A percentile compares a stretch with the other conserved stretches of the same genome.
These are phyloP conservation scores for Schwanniomyces pseudopolymorphus DNA, from an alignment of 805 yeast species.

Conservation along the genomic window DNA sequence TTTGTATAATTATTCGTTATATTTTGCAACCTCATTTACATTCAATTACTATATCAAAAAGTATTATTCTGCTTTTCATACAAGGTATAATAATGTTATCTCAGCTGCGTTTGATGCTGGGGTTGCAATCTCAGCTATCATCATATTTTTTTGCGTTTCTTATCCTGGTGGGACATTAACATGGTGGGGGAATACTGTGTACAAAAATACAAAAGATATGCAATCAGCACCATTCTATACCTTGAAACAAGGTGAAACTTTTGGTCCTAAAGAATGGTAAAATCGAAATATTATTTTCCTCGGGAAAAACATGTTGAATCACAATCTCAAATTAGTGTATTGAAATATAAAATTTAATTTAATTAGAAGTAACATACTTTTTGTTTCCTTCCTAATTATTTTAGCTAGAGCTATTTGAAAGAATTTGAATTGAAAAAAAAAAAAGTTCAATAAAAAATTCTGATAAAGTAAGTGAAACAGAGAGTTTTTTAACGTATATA, in stretches of 20 bases:
- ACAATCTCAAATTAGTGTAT: too few species aligned
- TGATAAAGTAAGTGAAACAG: too few species aligned
- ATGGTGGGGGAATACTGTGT: constrained; percentile 8
- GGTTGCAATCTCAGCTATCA: constrained; percentile 51
- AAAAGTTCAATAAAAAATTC: too few species aligned
- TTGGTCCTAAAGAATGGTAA: constrained; percentile 3
- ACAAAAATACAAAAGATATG: neutral
- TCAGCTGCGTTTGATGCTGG: constrained; percentile 54
- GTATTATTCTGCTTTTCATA: constrained; percentile 53
- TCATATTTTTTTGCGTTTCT: constrained; percentile 45
- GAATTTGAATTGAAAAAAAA: too few species aligned
- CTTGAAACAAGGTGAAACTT: constrained; percentile 5
- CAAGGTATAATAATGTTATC: constrained; percentile 58
- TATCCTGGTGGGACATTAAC: constrained; percentile 11
- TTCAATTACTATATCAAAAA: constrained; percentile 51
- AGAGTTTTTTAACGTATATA: too few species aligned
- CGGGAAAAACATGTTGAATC: too few species aligned
- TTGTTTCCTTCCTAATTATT: too few species aligned
- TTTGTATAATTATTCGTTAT: constrained; percentile 62
- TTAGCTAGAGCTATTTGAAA: too few species aligned
- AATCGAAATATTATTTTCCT: too few species aligned
- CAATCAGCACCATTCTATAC: neutral
- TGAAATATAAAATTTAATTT: too few species aligned
- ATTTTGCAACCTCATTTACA: constrained; percentile 39
- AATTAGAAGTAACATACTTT: too few species aligned